These are phyloP conservation scores for Pseudogymnoascus sp. DNA, from an alignment of 2,329 filamentous ascomycete species.

Conservation along the genomic window DNA sequence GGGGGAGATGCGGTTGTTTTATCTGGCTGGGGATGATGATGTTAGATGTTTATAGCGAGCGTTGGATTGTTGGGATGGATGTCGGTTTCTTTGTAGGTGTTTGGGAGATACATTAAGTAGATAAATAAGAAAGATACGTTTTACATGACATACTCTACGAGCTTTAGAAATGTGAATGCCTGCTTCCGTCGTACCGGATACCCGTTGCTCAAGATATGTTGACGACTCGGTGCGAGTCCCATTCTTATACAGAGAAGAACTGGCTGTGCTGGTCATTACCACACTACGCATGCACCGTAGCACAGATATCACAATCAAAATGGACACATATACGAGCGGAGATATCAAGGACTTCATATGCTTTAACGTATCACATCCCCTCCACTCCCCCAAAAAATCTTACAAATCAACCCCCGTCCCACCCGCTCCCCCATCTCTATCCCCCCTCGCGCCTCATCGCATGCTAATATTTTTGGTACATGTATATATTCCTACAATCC, in stretches of 20 bases:
- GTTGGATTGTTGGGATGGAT: not conserved
- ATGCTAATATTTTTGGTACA: slow-evolving; percentile 1
- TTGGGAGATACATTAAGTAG: not conserved
- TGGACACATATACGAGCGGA: not conserved
- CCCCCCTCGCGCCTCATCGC: not conserved
- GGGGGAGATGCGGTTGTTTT: too few species aligned
- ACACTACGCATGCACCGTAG: too few species aligned
- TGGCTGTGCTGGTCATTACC: too few species aligned
- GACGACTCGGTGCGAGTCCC: too few species aligned
- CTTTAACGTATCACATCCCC: not conserved
- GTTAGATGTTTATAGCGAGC: not conserved
- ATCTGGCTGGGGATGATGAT: not conserved
- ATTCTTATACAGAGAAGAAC: too few species aligned
- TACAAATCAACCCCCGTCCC: not conserved
- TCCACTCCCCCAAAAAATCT: not conserved
- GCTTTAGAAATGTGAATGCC: too few species aligned
- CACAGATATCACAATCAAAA: not conserved
- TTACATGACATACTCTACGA: too few species aligned
- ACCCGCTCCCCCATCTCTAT: not conserved
- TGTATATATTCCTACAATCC: not conserved
- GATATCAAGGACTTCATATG: not conserved
- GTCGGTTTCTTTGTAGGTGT: not conserved
- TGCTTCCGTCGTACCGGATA: too few species aligned
- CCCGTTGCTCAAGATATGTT: too few species aligned
- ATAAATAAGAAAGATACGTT: not conserved